Evolutionary conservation across 495 filamentous ascomycete genomes (phyloP).

Genomic region (Opeltia flavorubescens): DNA sequence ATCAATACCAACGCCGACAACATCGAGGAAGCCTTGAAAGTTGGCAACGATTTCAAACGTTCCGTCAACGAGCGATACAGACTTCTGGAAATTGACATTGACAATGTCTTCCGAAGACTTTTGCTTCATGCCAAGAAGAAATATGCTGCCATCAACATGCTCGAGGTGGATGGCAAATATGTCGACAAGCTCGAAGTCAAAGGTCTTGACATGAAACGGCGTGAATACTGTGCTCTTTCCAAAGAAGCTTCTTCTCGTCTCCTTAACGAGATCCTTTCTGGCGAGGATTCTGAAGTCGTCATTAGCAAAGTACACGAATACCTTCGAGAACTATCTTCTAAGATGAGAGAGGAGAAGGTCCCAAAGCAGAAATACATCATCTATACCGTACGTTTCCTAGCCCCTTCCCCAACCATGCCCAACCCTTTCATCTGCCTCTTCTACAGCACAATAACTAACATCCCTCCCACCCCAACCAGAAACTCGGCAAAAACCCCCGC

Average conservation of each 20-base stretch:
- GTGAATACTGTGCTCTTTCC: slow-evolving; percentile 88
- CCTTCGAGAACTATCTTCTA: slow-evolving; percentile 61
- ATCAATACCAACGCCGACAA: slow-evolving; percentile 96
- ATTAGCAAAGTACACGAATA: slow-evolving; percentile 87
- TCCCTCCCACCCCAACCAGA: slow-evolving; percentile 24
- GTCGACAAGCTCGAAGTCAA: slow-evolving; percentile 95
- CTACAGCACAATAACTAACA: background rate
- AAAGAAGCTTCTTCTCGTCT: slow-evolving; percentile 79
- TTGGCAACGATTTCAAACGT: slow-evolving; percentile 69
- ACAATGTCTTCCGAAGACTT: slow-evolving; percentile 89
- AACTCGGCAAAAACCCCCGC: slow-evolving; percentile 83
- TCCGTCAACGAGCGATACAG: slow-evolving; percentile 81
- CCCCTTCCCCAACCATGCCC: slow-evolving; percentile 2
- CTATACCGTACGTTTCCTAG: slow-evolving; percentile 47
- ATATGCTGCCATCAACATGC: slow-evolving; percentile 91
- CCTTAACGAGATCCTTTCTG: slow-evolving; percentile 82
- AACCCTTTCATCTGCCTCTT: background rate
- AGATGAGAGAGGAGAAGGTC: slow-evolving; percentile 67
- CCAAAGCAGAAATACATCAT: slow-evolving; percentile 84
- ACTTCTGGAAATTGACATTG: slow-evolving; percentile 91
- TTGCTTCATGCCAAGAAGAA: slow-evolving; percentile 98
- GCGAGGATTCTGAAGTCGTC: slow-evolving; percentile 79
- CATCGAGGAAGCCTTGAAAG: slow-evolving; percentile 75
- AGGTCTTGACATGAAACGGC: slow-evolving; percentile 90
- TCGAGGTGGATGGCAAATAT: slow-evolving; percentile 77